A percentile compares a stretch with the other conserved stretches of the same genome.
phyloP scores from a whole-genome alignment of 352 stramenopile species.

The Pythium coloratum region DNA sequence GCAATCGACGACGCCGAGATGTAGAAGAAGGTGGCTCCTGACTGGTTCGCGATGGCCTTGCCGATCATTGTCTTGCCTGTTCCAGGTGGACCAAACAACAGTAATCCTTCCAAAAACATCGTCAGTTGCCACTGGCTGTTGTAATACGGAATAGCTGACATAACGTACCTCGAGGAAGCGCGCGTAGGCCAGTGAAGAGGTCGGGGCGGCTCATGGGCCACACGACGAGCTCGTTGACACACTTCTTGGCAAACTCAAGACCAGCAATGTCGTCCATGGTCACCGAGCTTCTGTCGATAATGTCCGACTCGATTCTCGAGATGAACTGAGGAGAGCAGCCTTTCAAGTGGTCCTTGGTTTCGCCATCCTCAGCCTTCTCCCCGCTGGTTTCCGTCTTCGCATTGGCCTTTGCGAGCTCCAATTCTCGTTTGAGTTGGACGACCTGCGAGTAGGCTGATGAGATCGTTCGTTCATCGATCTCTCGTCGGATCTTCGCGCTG shows the following conservation, averaged over 20 bases:
- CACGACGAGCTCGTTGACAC: not conserved
- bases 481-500: not conserved
- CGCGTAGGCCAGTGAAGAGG: not conserved
- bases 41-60: not conserved
- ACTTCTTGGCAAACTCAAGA: not conserved
- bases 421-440: not conserved
- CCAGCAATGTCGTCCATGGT: not conserved
- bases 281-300: not conserved
- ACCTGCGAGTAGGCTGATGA: not conserved
- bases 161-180: not conserved
- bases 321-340: not conserved
- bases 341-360: not conserved
- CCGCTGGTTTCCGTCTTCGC: not conserved
- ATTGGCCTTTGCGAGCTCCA: not conserved
- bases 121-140: no score
- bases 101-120: not conserved
- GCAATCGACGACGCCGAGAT: not conserved
- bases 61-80: not conserved
- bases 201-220: not conserved
- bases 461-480: not conserved
- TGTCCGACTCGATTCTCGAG: not conserved
- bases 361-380: not conserved
- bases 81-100: not conserved
- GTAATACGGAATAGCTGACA: no score
- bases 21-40: not conserved